phyloP scores from a whole-genome alignment of 2,329 filamentous ascomycete species.

The Colletotrichum zoysiae region DNA sequence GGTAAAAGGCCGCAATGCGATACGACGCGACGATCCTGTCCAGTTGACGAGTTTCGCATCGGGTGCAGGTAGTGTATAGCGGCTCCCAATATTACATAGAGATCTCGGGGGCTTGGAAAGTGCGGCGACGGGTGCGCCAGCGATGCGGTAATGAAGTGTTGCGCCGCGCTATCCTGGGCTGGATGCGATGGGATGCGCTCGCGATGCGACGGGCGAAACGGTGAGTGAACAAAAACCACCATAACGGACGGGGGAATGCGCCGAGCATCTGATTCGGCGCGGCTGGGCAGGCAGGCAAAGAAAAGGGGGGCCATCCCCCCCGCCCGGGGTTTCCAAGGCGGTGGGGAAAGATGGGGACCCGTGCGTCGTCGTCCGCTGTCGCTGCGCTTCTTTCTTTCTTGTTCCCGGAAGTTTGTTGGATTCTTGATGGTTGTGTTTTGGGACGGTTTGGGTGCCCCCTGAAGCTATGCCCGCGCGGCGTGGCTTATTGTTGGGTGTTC shows the following conservation, averaged over 20 bases:
- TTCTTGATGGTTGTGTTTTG: neutral
- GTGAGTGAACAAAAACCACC: neutral
- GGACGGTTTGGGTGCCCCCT: neutral
- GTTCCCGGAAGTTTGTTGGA: neutral
- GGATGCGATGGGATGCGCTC: constrained; percentile 21
- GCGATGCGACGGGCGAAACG: constrained; percentile 17
- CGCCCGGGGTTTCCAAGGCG: neutral
- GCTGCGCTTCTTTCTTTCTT: constrained; percentile 1
- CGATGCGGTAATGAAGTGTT: constrained; percentile 11
- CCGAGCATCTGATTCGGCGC: constrained; percentile 35
- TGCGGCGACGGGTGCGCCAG: no score
- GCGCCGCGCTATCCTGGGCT: constrained; percentile 7
- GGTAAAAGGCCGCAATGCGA: neutral
- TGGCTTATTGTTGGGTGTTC: neutral
- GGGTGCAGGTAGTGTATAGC: neutral
- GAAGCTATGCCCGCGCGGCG: constrained; percentile 2
- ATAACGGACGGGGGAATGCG: constrained; percentile 18
- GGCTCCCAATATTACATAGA: neutral
- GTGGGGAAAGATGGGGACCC: neutral
- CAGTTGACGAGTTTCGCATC: neutral
- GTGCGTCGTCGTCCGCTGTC: constrained; percentile 30
- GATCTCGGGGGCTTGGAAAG: neutral
- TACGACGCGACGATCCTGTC: neutral
- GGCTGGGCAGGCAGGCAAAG: neutral
- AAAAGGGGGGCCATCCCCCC: neutral